These are phyloP conservation scores for Metarhizium brunneum DNA, from an alignment of 2,329 filamentous ascomycete species.

Conservation along the genomic window DNA sequence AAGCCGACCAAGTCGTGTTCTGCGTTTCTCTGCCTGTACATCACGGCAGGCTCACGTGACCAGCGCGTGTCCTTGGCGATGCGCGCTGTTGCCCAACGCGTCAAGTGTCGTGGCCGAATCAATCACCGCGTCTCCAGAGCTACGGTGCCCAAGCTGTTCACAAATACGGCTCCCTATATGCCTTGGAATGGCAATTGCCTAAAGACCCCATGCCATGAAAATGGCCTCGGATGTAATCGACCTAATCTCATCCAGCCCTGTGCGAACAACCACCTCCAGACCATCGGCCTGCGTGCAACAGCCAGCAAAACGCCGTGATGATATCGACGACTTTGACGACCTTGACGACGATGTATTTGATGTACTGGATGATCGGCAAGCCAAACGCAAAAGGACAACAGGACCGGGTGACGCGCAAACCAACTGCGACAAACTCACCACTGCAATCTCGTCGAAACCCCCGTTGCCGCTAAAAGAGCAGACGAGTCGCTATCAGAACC, in stretches of 20 bases:
- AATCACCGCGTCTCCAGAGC: neutral
- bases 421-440: neutral
- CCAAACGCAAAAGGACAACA: neutral
- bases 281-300: neutral
- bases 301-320: neutral
- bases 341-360: neutral
- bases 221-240: conserved; percentile 27
- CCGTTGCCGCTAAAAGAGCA: neutral
- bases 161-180: neutral
- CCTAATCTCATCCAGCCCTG: conserved; percentile 27
- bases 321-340: neutral
- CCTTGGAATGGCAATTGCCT: neutral
- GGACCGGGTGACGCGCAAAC: neutral
- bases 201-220: neutral
- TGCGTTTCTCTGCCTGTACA: too few relatives aligned
- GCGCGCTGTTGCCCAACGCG: neutral
- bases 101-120: neutral
- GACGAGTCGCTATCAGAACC: neutral
- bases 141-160: neutral
- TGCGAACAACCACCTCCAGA: neutral
- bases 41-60: neutral
- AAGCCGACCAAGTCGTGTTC: too few relatives aligned
- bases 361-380: neutral
- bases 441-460: neutral
- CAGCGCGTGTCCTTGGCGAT: neutral